Conservation (phyloP, 352 stramenopile species). For the Pythium rishiriense region DNA sequence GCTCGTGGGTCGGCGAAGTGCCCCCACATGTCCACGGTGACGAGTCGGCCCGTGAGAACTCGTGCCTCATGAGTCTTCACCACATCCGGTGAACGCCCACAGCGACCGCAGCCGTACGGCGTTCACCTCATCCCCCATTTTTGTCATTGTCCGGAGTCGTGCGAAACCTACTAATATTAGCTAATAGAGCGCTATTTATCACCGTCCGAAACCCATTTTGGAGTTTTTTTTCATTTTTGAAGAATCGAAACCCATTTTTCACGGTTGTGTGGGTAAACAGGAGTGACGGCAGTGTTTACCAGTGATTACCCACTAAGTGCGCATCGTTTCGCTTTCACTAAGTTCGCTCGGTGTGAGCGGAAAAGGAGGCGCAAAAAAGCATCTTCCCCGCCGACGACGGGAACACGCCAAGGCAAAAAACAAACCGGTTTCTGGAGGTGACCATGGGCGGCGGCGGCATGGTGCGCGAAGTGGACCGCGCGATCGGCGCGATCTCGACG, state of each 20-base stretch:
- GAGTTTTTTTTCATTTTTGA: not conserved
- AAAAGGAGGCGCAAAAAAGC: conserved; percentile 17
- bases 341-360: conserved; percentile 2
- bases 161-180: conserved; percentile 24
- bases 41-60: conserved; percentile 7
- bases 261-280: not conserved
- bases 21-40: conserved; percentile 2
- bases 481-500: conserved; percentile 74
- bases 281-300: conserved; percentile 19
- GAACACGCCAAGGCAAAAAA: not conserved
- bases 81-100: not conserved
- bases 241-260: conserved; percentile 1
- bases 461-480: conserved; percentile 77
- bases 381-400: conserved; percentile 15
- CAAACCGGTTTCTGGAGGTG: not conserved
- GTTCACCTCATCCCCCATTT: conserved; percentile 4
- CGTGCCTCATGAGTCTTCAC: conserved; percentile 18
- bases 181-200: conserved; percentile 23
- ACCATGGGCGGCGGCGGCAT: conserved; percentile 48
- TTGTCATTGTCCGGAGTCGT: not conserved
- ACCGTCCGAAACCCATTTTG: not conserved
- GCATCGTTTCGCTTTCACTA: not conserved
- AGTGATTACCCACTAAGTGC: conserved; percentile 11
- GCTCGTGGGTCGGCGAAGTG: conserved; percentile 20
- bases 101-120: not conserved